Conservation (phyloP, 192 early-diverging fungal genomes). For the Podila horticola region DNA sequence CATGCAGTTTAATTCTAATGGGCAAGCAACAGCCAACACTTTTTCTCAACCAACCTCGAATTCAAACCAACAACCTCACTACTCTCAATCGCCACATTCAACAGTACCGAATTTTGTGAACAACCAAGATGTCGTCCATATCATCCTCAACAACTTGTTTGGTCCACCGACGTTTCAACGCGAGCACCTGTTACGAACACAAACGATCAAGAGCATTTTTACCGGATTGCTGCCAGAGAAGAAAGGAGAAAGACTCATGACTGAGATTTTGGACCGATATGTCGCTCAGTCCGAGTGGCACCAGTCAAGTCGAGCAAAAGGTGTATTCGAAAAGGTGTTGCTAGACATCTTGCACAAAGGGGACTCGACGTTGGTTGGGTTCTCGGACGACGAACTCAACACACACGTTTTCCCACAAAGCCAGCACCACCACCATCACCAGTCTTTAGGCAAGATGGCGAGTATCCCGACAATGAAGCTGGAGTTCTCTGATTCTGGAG, state of each 20-base stretch:
- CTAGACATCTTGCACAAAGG: slow-evolving; percentile 42
- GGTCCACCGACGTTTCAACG: slow-evolving; percentile 38
- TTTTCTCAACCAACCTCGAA: slow-evolving; percentile 11
- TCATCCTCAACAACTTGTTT: slow-evolving; percentile 44
- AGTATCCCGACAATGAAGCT: slow-evolving; percentile 25
- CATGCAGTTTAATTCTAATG: slow-evolving; percentile 10
- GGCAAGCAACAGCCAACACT: slow-evolving; percentile 10
- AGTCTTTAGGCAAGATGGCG: slow-evolving; percentile 22
- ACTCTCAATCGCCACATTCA: not conserved
- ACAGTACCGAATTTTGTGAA: slow-evolving; percentile 42
- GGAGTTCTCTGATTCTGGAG: not conserved
- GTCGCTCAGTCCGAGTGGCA: slow-evolving; percentile 47
- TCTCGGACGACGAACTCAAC: slow-evolving; percentile 42
- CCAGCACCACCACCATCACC: slow-evolving; percentile 7
- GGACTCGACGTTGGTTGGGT: slow-evolving; percentile 24
- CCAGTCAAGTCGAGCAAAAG: slow-evolving; percentile 27
- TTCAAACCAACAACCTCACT: slow-evolving; percentile 5
- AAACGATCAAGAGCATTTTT: slow-evolving; percentile 31
- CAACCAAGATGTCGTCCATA: slow-evolving; percentile 39
- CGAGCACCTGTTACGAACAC: slow-evolving; percentile 26
- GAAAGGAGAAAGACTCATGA: slow-evolving; percentile 52
- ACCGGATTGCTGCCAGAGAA: slow-evolving; percentile 30
- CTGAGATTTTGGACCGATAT: slow-evolving; percentile 52
- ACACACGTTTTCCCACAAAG: slow-evolving; percentile 12
- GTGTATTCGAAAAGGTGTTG: slow-evolving; percentile 30